Conservation (phyloP, 2,329 filamentous ascomycete genomes). For the Scopulariopsis brevicaulis region DNA sequence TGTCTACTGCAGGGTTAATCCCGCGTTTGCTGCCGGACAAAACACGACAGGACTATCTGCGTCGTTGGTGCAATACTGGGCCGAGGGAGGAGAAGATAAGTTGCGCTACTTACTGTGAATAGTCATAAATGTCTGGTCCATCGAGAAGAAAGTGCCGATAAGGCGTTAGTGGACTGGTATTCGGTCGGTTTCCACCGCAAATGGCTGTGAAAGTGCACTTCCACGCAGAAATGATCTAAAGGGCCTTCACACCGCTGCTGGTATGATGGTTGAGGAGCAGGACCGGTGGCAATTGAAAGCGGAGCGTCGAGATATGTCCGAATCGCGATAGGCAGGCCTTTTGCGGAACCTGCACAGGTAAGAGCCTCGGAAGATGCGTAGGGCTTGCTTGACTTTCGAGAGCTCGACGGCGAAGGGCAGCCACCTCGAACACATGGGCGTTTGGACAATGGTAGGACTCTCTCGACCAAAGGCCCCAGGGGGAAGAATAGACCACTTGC, state of each 20-base stretch:
- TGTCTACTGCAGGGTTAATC: slow-evolving; percentile 36
- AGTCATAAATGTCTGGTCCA: slow-evolving; percentile 85
- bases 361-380: not conserved
- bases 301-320: too few species aligned
- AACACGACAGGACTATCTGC: not conserved
- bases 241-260: not conserved
- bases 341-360: too few species aligned
- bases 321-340: too few species aligned
- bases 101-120: slow-evolving; percentile 61
- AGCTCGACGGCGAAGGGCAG: not conserved
- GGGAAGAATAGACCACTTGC: not conserved
- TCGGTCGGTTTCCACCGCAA: not conserved
- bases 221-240: not conserved
- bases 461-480: not conserved
- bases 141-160: slow-evolving; percentile 16
- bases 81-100: not conserved
- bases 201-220: not conserved
- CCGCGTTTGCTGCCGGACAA: not conserved
- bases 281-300: too few species aligned
- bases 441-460: not conserved
- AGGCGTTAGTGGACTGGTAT: not conserved
- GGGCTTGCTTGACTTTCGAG: not conserved
- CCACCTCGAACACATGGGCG: not conserved
- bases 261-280: not conserved
- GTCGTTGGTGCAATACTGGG: not conserved